A percentile compares a stretch with the other conserved stretches of the same genome.
Evolutionary conservation across 2,329 filamentous ascomycete species (phyloP).

Genomic region (Parascedosporium putredinis): DNA sequence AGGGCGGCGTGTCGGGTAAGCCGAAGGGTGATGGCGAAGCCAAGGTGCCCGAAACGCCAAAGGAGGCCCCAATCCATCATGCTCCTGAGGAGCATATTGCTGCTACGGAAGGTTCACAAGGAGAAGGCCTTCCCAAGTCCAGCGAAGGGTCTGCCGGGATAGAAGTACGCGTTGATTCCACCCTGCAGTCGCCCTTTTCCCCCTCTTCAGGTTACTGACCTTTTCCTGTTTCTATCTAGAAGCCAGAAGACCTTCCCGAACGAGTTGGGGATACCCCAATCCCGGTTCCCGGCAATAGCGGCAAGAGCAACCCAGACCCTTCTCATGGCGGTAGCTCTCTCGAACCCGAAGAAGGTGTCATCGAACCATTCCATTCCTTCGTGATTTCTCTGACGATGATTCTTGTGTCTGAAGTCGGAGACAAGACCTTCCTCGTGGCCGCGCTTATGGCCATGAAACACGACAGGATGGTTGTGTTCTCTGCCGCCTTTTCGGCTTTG

Average conservation of each 20-base stretch:
- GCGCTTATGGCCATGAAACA: conserved; percentile 99
- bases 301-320: conserved; percentile 53
- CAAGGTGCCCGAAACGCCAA: conserved; percentile 73
- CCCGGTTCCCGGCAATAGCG: conserved; percentile 55
- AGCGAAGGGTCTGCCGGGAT: conserved; percentile 28
- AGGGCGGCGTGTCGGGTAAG: conserved; percentile 83
- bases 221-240: conserved; percentile 43
- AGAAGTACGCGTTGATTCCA: conserved; percentile 41
- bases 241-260: conserved; percentile 70
- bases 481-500: conserved; percentile 83
- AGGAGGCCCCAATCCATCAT: conserved; percentile 72
- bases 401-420: conserved; percentile 87
- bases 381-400: conserved; percentile 95
- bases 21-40: conserved; percentile 58
- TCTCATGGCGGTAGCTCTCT: conserved; percentile 13
- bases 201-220: no score
- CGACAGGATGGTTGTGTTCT: conserved; percentile 84
- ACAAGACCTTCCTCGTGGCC: conserved; percentile 97
- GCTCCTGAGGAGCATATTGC: conserved; percentile 59
- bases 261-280: conserved; percentile 66
- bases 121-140: not conserved
- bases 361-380: conserved; percentile 79
- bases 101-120: not conserved
- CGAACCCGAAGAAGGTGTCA: conserved; percentile 44
- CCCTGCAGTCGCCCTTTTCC: no score